Conservation (phyloP, 139 green algal species). For the Limnomonas spitsbergensis region DNA sequence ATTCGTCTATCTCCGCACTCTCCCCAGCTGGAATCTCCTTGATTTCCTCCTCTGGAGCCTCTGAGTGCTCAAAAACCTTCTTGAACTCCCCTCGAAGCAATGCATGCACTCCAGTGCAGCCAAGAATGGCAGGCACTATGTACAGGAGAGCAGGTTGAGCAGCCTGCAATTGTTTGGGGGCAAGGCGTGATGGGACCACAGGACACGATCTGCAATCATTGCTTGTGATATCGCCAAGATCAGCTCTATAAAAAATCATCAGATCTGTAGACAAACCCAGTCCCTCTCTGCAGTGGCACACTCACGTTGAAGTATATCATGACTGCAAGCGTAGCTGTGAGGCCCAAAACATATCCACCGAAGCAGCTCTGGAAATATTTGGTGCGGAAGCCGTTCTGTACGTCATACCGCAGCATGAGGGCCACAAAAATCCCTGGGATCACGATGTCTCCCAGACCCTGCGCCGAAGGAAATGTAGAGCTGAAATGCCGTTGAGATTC, state of each 20-base stretch:
- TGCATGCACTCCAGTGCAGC: constrained; percentile 15
- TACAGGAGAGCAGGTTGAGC: constrained; percentile 97
- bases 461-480: too few relatives aligned
- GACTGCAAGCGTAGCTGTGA: constrained; percentile 87
- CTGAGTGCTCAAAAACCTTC: constrained; percentile 4
- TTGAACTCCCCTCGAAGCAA: constrained; percentile 12
- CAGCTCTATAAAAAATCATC: too few relatives aligned
- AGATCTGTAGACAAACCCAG: too few relatives aligned
- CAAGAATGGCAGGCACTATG: constrained; percentile 91
- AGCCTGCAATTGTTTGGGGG: constrained; percentile 38
- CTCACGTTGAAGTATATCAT: constrained; percentile 94
- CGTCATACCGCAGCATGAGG: constrained; percentile 90
- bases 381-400: constrained; percentile 18
- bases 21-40: too few relatives aligned
- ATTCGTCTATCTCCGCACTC: too few relatives aligned
- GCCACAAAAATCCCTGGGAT: constrained; percentile 94
- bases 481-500: too few relatives aligned
- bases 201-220: background rate
- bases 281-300: too few relatives aligned
- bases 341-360: constrained; percentile 73
- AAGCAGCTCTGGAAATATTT: constrained; percentile 70
- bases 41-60: too few relatives aligned
- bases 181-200: background rate
- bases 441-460: constrained; percentile 41
- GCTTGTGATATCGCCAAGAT: too few relatives aligned